Conservation (phyloP, 2,329 filamentous ascomycete genomes). For the Metarhizium anisopliae region DNA sequence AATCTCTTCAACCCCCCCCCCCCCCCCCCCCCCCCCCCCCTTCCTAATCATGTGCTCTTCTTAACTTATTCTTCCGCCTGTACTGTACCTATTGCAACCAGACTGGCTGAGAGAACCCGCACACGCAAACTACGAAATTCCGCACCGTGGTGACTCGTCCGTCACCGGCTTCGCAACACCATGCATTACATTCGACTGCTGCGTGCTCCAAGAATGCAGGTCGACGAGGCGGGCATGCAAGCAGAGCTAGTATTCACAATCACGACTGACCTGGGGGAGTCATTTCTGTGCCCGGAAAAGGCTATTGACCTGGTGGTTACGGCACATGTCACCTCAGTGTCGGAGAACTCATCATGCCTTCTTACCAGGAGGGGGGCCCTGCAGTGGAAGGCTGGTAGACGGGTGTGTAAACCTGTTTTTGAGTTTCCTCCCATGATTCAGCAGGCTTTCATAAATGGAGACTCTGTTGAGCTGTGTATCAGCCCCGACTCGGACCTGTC, state of each 20-base stretch:
- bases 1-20: neutral
- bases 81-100: neutral
- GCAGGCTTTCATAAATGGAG: slow-evolving; percentile 14
- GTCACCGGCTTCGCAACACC: neutral
- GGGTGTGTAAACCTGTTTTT: slow-evolving; percentile 28
- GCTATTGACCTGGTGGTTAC: slow-evolving; percentile 34
- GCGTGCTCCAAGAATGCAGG: slow-evolving; percentile 32
- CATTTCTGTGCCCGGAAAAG: slow-evolving; percentile 37
- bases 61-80: neutral
- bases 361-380: slow-evolving; percentile 18
- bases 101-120: neutral
- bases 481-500: slow-evolving; percentile 14
- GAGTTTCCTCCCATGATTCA: slow-evolving; percentile 19
- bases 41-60: neutral
- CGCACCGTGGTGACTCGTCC: neutral
- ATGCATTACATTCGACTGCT: slow-evolving; percentile 53
- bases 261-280: slow-evolving; percentile 49
- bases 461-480: slow-evolving; percentile 19
- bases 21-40: neutral
- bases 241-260: slow-evolving; percentile 42
- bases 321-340: slow-evolving; percentile 15
- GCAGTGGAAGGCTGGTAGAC: slow-evolving; percentile 25
- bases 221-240: slow-evolving; percentile 13
- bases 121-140: neutral
- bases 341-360: slow-evolving; percentile 14